Conservation (phyloP, 148 eudicot genomes). For the Amaranthus hypochondriacus region DNA sequence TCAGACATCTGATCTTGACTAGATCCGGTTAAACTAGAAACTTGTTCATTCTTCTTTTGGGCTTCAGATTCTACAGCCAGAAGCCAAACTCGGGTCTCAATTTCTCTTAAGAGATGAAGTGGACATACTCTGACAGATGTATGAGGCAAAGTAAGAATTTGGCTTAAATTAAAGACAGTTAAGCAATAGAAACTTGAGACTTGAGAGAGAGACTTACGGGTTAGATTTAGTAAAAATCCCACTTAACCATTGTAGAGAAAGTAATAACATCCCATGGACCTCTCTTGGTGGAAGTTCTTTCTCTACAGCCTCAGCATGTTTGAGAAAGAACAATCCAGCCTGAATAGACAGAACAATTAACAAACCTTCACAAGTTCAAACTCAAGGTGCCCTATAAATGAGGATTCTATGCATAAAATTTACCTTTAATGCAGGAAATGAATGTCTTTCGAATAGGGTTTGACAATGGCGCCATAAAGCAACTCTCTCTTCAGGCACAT, state of each 20-base stretch:
- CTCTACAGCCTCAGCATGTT: constrained; percentile 88
- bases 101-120: constrained; percentile 83
- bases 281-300: constrained; percentile 87
- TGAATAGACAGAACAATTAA: constrained; percentile 22
- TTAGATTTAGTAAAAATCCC: constrained; percentile 70
- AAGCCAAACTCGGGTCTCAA: constrained; percentile 96
- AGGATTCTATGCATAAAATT: constrained; percentile 3
- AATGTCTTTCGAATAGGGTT: constrained; percentile 66
- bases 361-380: constrained; percentile 8
- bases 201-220: constrained; percentile 54
- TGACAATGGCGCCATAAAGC: constrained; percentile 99
- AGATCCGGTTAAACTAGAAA: constrained; percentile 38
- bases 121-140: constrained; percentile 58
- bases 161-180: constrained; percentile 3
- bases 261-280: constrained; percentile 78
- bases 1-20: constrained; percentile 48
- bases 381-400: not conserved
- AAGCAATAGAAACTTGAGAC: not conserved
- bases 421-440: constrained; percentile 91
- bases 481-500: constrained; percentile 89
- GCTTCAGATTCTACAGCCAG: constrained; percentile 96
- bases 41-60: constrained; percentile 65
- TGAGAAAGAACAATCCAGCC: constrained; percentile 91
- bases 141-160: constrained; percentile 8
- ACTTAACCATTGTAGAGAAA: constrained; percentile 93